Base-by-base conservation (phyloP, 2,329 filamentous ascomycete genomes). In the Neocucurbitaria cava region DNA sequence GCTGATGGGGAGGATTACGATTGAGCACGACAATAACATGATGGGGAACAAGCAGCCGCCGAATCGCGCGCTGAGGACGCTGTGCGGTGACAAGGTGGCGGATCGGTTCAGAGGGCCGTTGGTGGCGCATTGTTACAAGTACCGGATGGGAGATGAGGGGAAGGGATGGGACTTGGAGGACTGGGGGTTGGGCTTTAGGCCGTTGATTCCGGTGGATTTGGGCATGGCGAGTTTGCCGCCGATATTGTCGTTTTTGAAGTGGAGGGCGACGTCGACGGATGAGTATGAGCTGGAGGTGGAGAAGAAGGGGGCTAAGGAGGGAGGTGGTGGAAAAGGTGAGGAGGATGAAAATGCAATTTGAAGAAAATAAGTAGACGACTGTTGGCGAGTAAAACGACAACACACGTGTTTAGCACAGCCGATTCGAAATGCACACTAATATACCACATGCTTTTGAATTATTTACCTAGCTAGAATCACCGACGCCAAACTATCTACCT, bases 401-500 rank as follows among this genome's bases (percentile, higher is more conserved):
- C 24, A 26, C 24, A 26, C 9, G 9, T 26, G 24, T 5, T 5
- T 9, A 26, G 24, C 24, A 26, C 24, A 26, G n/a, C 24, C 24
- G 9, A 26, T 9, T 26, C 24, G 24, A 9, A 26, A 26, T 5
- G 5, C 24, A 9, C 2, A 26, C 4, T 7, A 4, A 5, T 13
- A 20, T 28, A 39, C 45, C 45, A 47, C 11, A 47, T 47, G 30
- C n/a, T 26, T 11, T 40, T 47, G 4, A 36, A 23, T 18, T 49
- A 28, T 49, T 38, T 49, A 49, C 18, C 11, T 42, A 41, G 21
- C 46, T 40, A 40, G 38, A 11, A 49, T 42, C 38, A 49, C 36
- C 36, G 35, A 45, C 11, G n/a, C 48, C 23, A 20, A 31, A 24
- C 23, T 30, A 31, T 39, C 41, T 45, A 51, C 48, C 40, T 35